Evolutionary conservation across 345 rosid genomes (phyloP).

Genomic region (Gossypium mustelinum): DNA sequence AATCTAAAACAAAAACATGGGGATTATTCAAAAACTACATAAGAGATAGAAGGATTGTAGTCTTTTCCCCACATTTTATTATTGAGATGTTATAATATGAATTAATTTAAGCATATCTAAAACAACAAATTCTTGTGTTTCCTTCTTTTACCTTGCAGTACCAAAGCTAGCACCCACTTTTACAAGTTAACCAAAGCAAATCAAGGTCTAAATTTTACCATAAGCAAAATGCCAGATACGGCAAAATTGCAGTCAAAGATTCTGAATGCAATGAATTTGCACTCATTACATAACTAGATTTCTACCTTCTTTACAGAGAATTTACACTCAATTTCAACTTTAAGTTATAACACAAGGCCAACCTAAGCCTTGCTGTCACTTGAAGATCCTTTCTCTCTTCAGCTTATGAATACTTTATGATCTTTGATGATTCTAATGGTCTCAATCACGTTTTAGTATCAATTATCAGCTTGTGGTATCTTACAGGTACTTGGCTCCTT

Average conservation of each 20-base stretch:
- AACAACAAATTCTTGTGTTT: background rate
- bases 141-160: background rate
- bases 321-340: background rate
- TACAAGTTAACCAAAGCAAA: background rate
- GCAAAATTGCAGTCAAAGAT: background rate
- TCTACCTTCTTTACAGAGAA: background rate
- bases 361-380: background rate
- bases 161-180: background rate
- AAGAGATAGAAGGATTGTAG: background rate
- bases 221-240: background rate
- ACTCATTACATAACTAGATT: background rate
- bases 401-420: background rate
- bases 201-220: conserved; percentile 3
- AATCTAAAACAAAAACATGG: background rate
- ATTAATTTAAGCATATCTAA: background rate
- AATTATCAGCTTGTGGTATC: background rate
- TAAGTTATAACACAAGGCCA: background rate
- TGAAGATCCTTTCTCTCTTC: conserved; percentile 5
- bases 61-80: background rate
- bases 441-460: background rate
- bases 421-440: background rate
- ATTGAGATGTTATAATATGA: background rate
- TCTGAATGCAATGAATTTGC: background rate
- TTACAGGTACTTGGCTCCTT: background rate
- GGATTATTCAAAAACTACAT: background rate